Evolutionary conservation across 2,329 filamentous ascomycete genomes (phyloP).

Genomic region (Aspergillus versicolor): DNA sequence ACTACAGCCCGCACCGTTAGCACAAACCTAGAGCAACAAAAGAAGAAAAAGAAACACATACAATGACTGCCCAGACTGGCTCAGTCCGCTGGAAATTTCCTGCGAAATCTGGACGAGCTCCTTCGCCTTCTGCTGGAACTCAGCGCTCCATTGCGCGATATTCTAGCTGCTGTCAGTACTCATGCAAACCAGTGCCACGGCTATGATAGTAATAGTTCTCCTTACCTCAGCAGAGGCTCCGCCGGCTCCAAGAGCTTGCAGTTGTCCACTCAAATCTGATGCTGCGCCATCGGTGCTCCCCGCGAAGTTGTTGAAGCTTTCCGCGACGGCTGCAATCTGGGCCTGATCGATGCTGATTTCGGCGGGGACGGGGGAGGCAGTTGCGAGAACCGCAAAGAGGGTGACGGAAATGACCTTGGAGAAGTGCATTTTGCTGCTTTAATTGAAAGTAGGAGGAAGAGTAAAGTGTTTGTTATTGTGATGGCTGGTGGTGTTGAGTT

Average conservation of each 20-base stretch:
- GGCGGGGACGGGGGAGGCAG: background rate
- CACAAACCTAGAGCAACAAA: too few species aligned
- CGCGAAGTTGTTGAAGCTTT: background rate
- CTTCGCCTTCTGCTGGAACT: background rate
- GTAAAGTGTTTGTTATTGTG: background rate
- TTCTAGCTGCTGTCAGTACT: background rate
- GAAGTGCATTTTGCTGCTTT: background rate
- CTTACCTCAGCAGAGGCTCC: background rate
- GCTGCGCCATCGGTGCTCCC: background rate
- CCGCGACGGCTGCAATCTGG: background rate
- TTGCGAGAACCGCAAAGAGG: background rate
- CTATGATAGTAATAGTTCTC: background rate
- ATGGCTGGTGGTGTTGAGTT: background rate
- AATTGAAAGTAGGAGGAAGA: too few species aligned
- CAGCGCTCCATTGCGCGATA: too few species aligned
- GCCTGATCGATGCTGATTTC: background rate
- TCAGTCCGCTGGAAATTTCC: background rate
- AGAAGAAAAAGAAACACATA: background rate
- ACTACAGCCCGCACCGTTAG: background rate
- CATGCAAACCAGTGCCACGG: too few species aligned
- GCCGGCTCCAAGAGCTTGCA: background rate
- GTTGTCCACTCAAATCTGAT: background rate
- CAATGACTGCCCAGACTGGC: background rate
- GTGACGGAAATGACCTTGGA: background rate
- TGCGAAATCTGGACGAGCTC: background rate